Conservation (phyloP, 1,139 yeast species). For the Tardiomyces digboiensis region DNA sequence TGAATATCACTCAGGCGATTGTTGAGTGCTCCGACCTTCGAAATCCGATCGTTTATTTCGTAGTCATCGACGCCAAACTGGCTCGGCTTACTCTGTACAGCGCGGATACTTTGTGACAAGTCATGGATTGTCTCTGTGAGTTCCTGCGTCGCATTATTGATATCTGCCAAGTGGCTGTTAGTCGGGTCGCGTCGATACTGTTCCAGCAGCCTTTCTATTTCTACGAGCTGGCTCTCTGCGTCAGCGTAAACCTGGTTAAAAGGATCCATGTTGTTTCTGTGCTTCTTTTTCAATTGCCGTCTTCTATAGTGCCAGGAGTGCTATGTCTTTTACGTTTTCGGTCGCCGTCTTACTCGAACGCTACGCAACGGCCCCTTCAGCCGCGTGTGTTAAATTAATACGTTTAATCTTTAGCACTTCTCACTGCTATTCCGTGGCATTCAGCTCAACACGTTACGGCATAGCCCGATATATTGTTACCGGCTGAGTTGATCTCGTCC, state of each 20-base stretch:
- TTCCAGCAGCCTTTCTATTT: constrained; percentile 37
- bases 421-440: too few relatives aligned
- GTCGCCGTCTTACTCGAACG: too few relatives aligned
- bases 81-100: constrained; percentile 50
- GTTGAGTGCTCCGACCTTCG: constrained; percentile 40
- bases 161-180: constrained; percentile 43
- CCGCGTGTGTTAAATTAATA: too few relatives aligned
- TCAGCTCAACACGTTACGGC: too few relatives aligned
- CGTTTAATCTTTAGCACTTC: too few relatives aligned
- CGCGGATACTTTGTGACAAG: constrained; percentile 53
- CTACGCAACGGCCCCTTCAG: too few relatives aligned
- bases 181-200: constrained; percentile 20
- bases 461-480: too few relatives aligned
- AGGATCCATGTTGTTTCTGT: constrained; percentile 75
- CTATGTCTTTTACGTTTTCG: too few relatives aligned
- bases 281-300: too few relatives aligned
- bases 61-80: constrained; percentile 42
- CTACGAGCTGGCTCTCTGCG: constrained; percentile 54
- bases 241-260: constrained; percentile 75
- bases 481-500: too few relatives aligned
- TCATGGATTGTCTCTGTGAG: constrained; percentile 69
- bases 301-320: too few relatives aligned
- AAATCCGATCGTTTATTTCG: constrained; percentile 45
- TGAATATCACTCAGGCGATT: constrained; percentile 30
- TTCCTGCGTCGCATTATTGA: constrained; percentile 59